Base-by-base conservation (phyloP, 352 stramenopile genomes). In the Hyphochytrium catenoides region DNA sequence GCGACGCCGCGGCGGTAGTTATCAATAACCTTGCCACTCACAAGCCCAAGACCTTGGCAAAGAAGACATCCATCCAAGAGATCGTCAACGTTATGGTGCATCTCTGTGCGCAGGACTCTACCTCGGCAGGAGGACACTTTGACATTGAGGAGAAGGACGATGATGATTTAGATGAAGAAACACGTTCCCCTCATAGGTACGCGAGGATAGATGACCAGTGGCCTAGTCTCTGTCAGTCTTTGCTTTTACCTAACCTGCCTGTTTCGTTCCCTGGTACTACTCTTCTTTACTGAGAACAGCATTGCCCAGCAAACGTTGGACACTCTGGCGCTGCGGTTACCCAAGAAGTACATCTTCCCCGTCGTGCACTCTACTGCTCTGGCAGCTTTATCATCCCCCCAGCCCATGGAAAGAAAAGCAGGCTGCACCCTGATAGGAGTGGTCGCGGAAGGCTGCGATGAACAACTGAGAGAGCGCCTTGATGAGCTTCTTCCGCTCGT, bases 401-500 rank as follows among this genome's bases (percentile, higher is more conserved):
- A 95, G 34, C 51, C 77, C 3, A 72, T 74, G 23, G 79, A 83
- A 46, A 74, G 88, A 32, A 97, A 97, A 57, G 90, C 90, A 31
- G 90, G 84, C 36, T 83, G 94, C 41, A 68, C 93, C n/a, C 64
- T 82, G 20, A 59, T 98, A 19, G 90, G 85, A 34, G 92, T 98
- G 35, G 76, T 97, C 44, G 89, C 84, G 26, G 90, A 98, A 58
- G 90, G 85, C 35, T 95, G 83, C 52, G 71, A 68, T 39, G 84
- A 95, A 31, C 76, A 88, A 36, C 75, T 96, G 47, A 82, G 79
- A 54, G 71, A 92, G 23, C 86, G 94, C 56, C 62, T 96, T 31
- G 64, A 63, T 22, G 62, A 93, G 38, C 52, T 95, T 43, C 68
- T 97, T 54, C 77, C 81, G 8, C 63, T 82, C 36, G 72, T 94